Evolutionary conservation across 2,329 filamentous ascomycete species (phyloP), one percentile per base, ranked within the genome.

Genomic region (Penicillium sp.): DNA sequence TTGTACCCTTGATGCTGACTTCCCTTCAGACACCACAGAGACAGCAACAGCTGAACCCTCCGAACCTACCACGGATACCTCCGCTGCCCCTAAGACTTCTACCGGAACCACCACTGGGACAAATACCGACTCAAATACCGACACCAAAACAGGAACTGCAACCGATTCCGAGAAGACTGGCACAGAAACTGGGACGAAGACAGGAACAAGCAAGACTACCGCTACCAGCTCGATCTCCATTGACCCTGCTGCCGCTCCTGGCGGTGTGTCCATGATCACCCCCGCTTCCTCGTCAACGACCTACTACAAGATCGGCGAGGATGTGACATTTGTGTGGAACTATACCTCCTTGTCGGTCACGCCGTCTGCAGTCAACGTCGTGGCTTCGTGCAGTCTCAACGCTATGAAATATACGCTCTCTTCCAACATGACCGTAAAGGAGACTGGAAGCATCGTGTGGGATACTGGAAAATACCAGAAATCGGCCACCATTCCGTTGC

Each of bases 251-350:
- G 68, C 80, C 16, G 80, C 80, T 23, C 77, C 82, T 3, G 86
- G 86, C 44, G 85, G 84, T 50, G 76, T 87, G 52, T 76, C 78
- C 42, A 84, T 88, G 82, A 74, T 86, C 52, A 85, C 82, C 6
- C 86, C 86, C 2, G 74, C 75, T 47, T 68, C 76, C 9, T 68
- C 76, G 9, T 75, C 78, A 16, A 73, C 79, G 5, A 79, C 80
- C 52, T 87, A 82, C 72, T 87, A 85, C 78, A 87, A 86, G 69
- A 81, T 87, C 61, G 82, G 82, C 18, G 78, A 87, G 42, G 78
- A 76, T 56, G 74, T 87, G 31, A 87, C 85, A 0, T 86, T 88
- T 61, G 80, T 77, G 21, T 88, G 86, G 85, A 88, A 88, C 71
- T 88, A 87, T 72, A 88, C 86, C 15, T 85, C 82, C 12, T 73